Conservation (phyloP, 352 stramenopile species). For the Lagenidium giganteum region DNA sequence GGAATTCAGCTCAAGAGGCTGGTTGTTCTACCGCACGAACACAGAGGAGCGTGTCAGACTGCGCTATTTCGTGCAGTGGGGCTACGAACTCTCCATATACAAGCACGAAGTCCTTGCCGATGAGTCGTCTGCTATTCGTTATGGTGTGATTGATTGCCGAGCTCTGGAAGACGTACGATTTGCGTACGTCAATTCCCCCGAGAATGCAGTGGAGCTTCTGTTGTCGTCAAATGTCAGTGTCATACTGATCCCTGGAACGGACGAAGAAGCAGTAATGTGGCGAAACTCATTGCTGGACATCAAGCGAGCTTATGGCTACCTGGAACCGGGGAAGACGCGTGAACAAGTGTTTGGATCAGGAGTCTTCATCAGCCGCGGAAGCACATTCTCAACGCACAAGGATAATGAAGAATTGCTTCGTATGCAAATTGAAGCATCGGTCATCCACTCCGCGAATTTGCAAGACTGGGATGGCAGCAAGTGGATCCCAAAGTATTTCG, state of each 20-base stretch:
- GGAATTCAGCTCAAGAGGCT: conserved; percentile 75
- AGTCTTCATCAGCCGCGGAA: conserved; percentile 81
- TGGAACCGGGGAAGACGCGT: conserved; percentile 73
- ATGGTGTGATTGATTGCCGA: conserved; percentile 83
- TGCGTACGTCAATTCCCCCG: conserved; percentile 77
- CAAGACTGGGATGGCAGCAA: conserved; percentile 84
- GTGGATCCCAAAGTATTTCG: conserved; percentile 88
- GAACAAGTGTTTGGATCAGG: conserved; percentile 65
- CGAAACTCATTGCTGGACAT: conserved; percentile 71
- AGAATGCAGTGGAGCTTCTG: conserved; percentile 82
- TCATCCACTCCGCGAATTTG: conserved; percentile 81
- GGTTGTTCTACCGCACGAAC: conserved; percentile 82
- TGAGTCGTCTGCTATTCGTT: conserved; percentile 73
- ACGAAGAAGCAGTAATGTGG: conserved; percentile 85
- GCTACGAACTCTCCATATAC: conserved; percentile 86
- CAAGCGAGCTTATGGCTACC: conserved; percentile 74
- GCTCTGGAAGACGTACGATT: conserved; percentile 79
- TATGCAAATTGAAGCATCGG: conserved; percentile 72
- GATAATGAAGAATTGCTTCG: conserved; percentile 84
- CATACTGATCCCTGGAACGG: conserved; percentile 76
- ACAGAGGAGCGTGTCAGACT: conserved; percentile 77
- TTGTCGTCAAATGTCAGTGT: conserved; percentile 74
- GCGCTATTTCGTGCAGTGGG: conserved; percentile 86
- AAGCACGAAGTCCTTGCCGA: conserved; percentile 84
- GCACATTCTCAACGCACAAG: conserved; percentile 78